Conservation (phyloP, 768 basidiomycete genomes). For the Royoungia palumana region DNA sequence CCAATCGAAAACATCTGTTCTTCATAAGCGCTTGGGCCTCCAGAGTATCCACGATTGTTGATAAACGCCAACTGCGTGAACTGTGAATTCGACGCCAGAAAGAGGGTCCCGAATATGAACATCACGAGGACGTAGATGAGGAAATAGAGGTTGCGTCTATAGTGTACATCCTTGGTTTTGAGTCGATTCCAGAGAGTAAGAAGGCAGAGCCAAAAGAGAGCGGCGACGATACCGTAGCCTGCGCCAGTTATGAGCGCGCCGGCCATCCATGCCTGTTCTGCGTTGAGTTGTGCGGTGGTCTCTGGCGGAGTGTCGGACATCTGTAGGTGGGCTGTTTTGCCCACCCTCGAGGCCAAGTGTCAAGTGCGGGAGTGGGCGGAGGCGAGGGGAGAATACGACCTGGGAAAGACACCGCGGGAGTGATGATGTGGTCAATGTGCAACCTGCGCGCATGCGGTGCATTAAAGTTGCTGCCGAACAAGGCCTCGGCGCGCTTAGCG, state of each 20-base stretch:
- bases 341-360: conserved; percentile 5
- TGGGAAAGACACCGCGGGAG: no score
- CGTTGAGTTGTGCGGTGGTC: conserved; percentile 12
- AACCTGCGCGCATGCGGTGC: no score
- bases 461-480: no score
- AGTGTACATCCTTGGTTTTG: conserved; percentile 12
- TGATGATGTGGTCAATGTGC: no score
- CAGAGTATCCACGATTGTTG: conserved; percentile 24
- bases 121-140: conserved; percentile 22
- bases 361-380: neutral
- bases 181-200: conserved; percentile 16
- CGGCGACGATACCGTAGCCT: conserved; percentile 26
- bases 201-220: conserved; percentile 25
- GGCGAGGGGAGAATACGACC: neutral
- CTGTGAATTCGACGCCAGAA: conserved; percentile 24
- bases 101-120: conserved; percentile 25
- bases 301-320: conserved; percentile 21
- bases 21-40: conserved; percentile 24
- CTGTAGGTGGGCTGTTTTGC: conserved; percentile 2
- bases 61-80: conserved; percentile 32
- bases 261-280: conserved; percentile 29
- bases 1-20: conserved; percentile 28
- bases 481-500: no score
- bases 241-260: conserved; percentile 25
- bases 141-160: conserved; percentile 18